Conservation (phyloP, 2,329 filamentous ascomycete species). For the Exophiala sp. region DNA sequence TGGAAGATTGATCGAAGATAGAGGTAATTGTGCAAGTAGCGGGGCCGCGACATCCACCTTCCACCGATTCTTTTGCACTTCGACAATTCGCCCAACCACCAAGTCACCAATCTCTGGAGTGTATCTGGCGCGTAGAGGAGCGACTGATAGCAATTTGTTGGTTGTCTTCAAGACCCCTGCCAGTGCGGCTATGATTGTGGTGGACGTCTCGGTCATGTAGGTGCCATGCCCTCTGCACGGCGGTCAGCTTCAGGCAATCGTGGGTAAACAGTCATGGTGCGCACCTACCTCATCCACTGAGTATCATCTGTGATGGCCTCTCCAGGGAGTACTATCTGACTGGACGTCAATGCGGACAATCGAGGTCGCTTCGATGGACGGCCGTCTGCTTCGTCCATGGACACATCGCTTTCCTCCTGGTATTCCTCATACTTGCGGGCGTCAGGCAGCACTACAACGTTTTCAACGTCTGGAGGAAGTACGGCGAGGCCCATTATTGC, state of each 20-base stretch:
- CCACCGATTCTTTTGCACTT: conserved; percentile 91
- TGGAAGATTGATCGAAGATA: conserved; percentile 88
- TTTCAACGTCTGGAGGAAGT: conserved; percentile 45
- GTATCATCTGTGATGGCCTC: conserved; percentile 81
- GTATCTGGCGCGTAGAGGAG: conserved; percentile 85
- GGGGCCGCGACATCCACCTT: conserved; percentile 88
- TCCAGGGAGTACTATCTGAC: conserved; percentile 76
- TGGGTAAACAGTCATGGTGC: conserved; percentile 32
- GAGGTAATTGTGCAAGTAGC: conserved; percentile 74
- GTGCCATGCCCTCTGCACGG: conserved; percentile 78
- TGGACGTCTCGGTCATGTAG: conserved; percentile 47
- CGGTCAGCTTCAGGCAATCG: conserved; percentile 33
- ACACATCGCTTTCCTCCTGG: conserved; percentile 46
- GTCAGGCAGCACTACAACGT: conserved; percentile 31
- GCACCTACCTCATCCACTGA: conserved; percentile 73
- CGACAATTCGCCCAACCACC: conserved; percentile 85
- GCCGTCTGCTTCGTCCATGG: conserved; percentile 43
- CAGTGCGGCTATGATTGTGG: conserved; percentile 78
- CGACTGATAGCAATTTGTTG: conserved; percentile 92
- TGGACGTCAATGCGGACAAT: conserved; percentile 28
- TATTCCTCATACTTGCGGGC: conserved; percentile 32
- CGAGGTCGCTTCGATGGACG: conserved; percentile 38
- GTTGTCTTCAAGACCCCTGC: conserved; percentile 86
- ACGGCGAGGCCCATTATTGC: conserved; percentile 54
- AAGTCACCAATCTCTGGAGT: conserved; percentile 94